Evolutionary conservation across 768 basidiomycete genomes (phyloP), one percentile per base, ranked within the genome.

Genomic region (Leccinellum albellum): DNA sequence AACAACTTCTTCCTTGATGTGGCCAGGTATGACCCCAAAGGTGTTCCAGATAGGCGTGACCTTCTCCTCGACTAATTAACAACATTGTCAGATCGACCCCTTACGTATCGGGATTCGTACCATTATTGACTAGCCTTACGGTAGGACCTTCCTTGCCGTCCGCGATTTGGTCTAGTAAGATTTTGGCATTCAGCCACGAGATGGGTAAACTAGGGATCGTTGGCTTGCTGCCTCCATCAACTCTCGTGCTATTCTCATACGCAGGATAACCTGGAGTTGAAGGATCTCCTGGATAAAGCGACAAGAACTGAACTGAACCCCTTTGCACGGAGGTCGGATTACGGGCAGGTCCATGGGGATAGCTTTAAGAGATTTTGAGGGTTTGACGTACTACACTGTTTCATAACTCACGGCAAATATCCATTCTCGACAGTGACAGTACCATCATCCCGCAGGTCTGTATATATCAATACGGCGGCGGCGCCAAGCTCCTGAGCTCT

Each of bases 1-100:
- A 23, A 98, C 85, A 3, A 94, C 84, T 70, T 97, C 95, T 65
- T 94, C 86, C 56, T 80, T 80, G 64, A 94, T 82, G 56, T 87
- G 83, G 4, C 94, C 94, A 21, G 93, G 93, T 59, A 96, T 90
- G 26, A 88, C 79, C 23, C 83, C 89, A 78, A 90, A 89, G 14
- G 83, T 80, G 74, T 96, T 97, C 93, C 92, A 97, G 50, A 97
- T 93, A 12, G 94, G 91, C 7, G 84, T 94, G 21, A 95, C 81
- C 64, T 86, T 85, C 37, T 82, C 85, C 54, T 94, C 83, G 40
- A 96, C 91, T 86, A 53, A 51, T 50, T 32, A 45, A 40, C 3
- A 23, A 14, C 26, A 32, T 44, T 42, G 8, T 63, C 37, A 15
- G 8, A 48, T 53, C 35, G 55, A 51, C 44, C 24, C 26, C 13